Conservation (phyloP, 1,284 basidiomycete species). For the Wallemia mellicola region DNA sequence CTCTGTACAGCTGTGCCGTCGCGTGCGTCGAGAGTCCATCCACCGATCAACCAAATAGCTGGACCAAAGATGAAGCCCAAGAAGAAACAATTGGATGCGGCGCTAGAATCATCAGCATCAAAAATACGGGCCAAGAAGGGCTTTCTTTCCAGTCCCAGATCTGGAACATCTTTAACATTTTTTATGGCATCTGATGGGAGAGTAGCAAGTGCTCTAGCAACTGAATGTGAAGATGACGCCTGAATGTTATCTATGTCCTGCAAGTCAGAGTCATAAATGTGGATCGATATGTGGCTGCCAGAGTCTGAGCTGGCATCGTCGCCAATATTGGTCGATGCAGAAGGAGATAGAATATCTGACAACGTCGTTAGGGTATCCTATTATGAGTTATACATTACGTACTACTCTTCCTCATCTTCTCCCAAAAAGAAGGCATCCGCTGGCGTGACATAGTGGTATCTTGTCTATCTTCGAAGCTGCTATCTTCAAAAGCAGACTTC, state of each 20-base stretch:
- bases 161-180: background rate
- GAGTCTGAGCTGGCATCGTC: background rate
- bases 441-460: background rate
- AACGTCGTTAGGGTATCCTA: background rate
- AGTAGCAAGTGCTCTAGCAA: background rate
- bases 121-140: background rate
- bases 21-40: background rate
- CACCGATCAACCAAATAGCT: background rate
- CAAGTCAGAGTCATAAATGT: background rate
- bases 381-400: background rate
- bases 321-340: background rate
- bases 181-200: background rate
- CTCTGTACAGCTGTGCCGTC: background rate
- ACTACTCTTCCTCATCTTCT: background rate
- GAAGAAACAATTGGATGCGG: background rate
- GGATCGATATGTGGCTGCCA: background rate
- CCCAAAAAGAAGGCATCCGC: background rate
- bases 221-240: background rate
- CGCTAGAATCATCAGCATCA: background rate
- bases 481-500: background rate
- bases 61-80: background rate
- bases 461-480: background rate
- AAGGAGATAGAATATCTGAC: background rate
- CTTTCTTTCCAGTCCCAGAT: background rate
- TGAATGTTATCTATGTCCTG: background rate